phyloP scores from a whole-genome alignment of 768 basidiomycete genomes.

The Boletus subcaerulescens region DNA sequence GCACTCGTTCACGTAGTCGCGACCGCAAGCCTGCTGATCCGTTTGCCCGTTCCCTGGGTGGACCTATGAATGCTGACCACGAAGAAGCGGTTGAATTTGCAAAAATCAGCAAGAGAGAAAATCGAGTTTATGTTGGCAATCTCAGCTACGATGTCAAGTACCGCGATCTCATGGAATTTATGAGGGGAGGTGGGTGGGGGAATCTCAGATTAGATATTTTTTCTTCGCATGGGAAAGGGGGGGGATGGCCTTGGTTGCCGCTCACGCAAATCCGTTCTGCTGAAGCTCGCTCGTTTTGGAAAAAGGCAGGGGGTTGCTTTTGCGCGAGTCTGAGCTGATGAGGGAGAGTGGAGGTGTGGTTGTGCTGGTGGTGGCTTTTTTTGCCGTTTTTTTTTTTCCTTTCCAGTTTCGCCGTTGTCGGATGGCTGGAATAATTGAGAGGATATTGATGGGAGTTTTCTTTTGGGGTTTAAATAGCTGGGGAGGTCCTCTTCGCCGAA shows the following conservation, averaged over 20 bases:
- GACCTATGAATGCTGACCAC: slow-evolving; percentile 86
- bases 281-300: slow-evolving; percentile 33
- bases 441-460: slow-evolving; percentile 95
- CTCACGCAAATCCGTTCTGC: slow-evolving; percentile 35
- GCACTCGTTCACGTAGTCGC: slow-evolving; percentile 52
- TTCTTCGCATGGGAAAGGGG: slow-evolving; percentile 41
- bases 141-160: slow-evolving; percentile 99
- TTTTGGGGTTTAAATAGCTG: slow-evolving; percentile 88
- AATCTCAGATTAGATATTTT: slow-evolving; percentile 59
- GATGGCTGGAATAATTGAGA: slow-evolving; percentile 59
- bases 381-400: slow-evolving; percentile 35
- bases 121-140: slow-evolving; percentile 98
- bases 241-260: slow-evolving; percentile 25
- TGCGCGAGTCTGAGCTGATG: slow-evolving; percentile 36
- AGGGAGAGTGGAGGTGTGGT: slow-evolving; percentile 32
- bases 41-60: slow-evolving; percentile 78
- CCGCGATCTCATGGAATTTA: slow-evolving; percentile 98
- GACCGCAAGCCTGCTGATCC: slow-evolving; percentile 60
- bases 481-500: slow-evolving; percentile 99
- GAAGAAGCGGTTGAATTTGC: slow-evolving; percentile 96
- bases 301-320: slow-evolving; percentile 33
- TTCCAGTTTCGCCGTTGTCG: slow-evolving; percentile 43
- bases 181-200: slow-evolving; percentile 99
- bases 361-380: slow-evolving; percentile 35
- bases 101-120: slow-evolving; percentile 96